Conservation (phyloP, 2,329 filamentous ascomycete species). For the Trichoderma guizhouense region DNA sequence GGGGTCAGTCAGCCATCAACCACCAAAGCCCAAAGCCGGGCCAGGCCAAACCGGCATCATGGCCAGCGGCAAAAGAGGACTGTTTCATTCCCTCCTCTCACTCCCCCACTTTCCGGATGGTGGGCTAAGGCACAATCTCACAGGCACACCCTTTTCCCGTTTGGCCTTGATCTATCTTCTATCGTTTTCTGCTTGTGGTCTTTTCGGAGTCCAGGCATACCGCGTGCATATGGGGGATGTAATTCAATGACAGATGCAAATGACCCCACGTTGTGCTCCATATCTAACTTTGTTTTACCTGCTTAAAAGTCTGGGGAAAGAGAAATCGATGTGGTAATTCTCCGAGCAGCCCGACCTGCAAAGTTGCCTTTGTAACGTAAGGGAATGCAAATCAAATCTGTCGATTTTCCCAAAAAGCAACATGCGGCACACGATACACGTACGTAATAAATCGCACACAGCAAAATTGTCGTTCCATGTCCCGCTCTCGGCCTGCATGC, state of each 20-base stretch:
- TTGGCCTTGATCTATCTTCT: not conserved
- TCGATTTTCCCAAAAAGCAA: not conserved
- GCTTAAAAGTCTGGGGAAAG: slow-evolving; percentile 3
- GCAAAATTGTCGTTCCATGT: not conserved
- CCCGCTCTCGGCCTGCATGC: not conserved
- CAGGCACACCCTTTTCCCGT: not conserved
- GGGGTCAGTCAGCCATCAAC: slow-evolving; percentile 1
- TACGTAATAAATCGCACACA: not conserved
- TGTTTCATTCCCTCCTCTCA: not conserved
- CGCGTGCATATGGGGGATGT: not conserved
- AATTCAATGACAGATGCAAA: slow-evolving; percentile 8
- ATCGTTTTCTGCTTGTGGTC: not conserved
- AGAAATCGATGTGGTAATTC: slow-evolving; percentile 12
- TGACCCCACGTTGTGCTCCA: slow-evolving; percentile 14
- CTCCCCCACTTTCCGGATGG: not conserved
- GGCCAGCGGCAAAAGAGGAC: not conserved
- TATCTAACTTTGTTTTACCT: slow-evolving; percentile 6
- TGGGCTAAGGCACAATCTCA: not conserved
- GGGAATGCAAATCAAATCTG: not conserved
- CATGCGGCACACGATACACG: not conserved
- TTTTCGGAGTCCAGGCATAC: not conserved
- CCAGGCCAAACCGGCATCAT: slow-evolving; percentile 1
- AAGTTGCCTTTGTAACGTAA: not conserved
- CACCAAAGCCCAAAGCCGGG: slow-evolving; percentile 1
- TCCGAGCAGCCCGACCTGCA: not conserved